Percentiles rank a stretch among this genome's conserved stretches.
phyloP scores from a whole-genome alignment of 2,329 filamentous ascomycete species.

The Ampelomyces quisqualis region DNA sequence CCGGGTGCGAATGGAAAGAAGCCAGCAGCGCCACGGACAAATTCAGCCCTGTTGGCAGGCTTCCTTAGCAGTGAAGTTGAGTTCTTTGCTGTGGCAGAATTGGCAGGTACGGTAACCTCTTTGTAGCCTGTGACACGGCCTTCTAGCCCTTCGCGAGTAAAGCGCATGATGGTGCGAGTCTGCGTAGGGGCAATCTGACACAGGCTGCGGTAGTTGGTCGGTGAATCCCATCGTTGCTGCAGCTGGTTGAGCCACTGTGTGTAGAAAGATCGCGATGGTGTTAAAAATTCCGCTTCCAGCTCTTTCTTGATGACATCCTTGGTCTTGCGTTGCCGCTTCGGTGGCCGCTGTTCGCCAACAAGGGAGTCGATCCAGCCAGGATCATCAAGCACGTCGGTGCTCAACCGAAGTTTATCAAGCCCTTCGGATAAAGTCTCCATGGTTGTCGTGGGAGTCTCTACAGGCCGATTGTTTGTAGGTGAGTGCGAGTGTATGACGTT shows the following conservation, averaged over 20 bases:
- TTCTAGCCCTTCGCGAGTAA: constrained; percentile 86
- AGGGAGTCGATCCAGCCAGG: constrained; percentile 59
- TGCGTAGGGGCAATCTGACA: constrained; percentile 89
- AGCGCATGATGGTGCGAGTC: constrained; percentile 90
- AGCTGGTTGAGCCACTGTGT: constrained; percentile 83
- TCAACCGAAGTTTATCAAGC: constrained; percentile 55
- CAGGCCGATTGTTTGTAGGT: constrained; percentile 1
- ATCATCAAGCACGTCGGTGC: constrained; percentile 24
- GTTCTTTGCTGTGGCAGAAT: constrained; percentile 89
- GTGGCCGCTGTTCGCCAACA: constrained; percentile 55
- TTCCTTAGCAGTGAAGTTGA: constrained; percentile 87
- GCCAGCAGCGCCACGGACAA: constrained; percentile 87
- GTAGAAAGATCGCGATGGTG: constrained; percentile 77
- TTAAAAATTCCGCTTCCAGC: constrained; percentile 75
- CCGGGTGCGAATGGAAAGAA: constrained; percentile 95
- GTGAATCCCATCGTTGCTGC: constrained; percentile 86
- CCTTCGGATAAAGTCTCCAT: constrained; percentile 51
- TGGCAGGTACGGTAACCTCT: constrained; percentile 88
- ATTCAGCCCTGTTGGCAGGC: constrained; percentile 82
- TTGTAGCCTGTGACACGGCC: constrained; percentile 90
- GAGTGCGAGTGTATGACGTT: constrained; percentile 20
- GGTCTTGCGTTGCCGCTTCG: constrained; percentile 56
- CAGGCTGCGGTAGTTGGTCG: constrained; percentile 77
- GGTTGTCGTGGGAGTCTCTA: neutral
- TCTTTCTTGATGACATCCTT: constrained; percentile 65